Conservation (phyloP, 306 rosid species). For the Cicer judaicum region DNA sequence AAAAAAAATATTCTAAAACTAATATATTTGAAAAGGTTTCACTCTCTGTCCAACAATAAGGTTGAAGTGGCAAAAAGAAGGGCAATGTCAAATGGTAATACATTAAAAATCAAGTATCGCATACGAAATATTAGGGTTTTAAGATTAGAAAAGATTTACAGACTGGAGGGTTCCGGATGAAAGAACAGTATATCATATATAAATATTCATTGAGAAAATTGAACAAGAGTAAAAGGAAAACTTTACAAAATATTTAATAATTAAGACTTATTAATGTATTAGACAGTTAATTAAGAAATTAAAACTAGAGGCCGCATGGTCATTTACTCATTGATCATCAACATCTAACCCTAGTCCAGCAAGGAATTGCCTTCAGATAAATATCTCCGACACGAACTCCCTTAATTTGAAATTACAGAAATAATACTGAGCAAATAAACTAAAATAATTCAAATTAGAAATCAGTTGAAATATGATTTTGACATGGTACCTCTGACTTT, state of each 20-base stretch:
- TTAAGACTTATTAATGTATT: background rate
- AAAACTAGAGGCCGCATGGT: background rate
- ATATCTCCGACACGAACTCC: constrained; percentile 3
- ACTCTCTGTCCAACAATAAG: constrained; percentile 10
- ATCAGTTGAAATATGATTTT: constrained; percentile 19
- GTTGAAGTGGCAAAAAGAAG: background rate
- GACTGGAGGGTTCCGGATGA: constrained; percentile 7
- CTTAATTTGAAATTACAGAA: constrained; percentile 9
- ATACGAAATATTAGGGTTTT: constrained; percentile 15
- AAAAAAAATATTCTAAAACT: background rate
- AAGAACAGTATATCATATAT: background rate
- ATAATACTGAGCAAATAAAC: constrained; percentile 24
- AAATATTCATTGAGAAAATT: constrained; percentile 15
- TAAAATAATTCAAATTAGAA: constrained; percentile 1
- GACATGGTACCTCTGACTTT: constrained; percentile 13
- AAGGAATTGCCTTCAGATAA: constrained; percentile 14
- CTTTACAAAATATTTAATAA: background rate
- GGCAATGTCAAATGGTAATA: background rate
- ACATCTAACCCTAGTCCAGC: constrained; percentile 15
- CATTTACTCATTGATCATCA: constrained; percentile 18
- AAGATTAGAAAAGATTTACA: constrained; percentile 13
- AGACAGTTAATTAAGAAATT: constrained; percentile 18
- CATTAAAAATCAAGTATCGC: constrained; percentile 6
- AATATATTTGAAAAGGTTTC: constrained; percentile 9
- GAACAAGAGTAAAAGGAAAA: constrained; percentile 11